A percentile compares a stretch with the other conserved stretches of the same genome.
These are phyloP conservation scores for Sporobolomyces phaffii DNA, from an alignment of 768 basidiomycete genomes.

Conservation along the genomic window DNA sequence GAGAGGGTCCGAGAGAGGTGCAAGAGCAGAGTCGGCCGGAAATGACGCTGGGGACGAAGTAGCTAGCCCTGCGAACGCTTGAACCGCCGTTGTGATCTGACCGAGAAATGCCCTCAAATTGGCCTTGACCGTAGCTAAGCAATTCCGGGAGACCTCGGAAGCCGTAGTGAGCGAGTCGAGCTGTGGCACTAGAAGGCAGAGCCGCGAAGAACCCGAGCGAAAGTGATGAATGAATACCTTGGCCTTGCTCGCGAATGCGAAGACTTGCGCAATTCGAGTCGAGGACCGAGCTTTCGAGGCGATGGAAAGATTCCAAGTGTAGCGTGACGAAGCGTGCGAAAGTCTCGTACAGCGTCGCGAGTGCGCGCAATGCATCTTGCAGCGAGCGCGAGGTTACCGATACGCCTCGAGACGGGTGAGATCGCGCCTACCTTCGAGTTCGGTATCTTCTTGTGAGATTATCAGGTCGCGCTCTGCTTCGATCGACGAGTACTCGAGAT, in stretches of 20 bases:
- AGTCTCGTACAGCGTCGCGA: background rate
- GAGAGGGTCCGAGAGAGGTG: background rate
- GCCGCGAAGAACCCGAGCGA: too few relatives aligned
- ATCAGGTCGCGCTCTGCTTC: background rate
- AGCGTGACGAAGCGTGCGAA: background rate
- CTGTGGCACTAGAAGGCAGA: background rate
- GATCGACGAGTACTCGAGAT: background rate
- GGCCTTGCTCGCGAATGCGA: background rate
- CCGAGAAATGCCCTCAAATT: slow-evolving; percentile 2
- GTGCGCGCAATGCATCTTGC: background rate
- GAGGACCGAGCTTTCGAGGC: background rate
- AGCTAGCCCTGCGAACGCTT: background rate
- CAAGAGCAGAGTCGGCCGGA: background rate
- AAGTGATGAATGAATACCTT: background rate
- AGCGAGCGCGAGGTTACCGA: background rate
- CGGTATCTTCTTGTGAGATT: background rate
- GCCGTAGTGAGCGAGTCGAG: background rate
- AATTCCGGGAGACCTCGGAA: background rate
- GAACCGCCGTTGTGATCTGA: background rate
- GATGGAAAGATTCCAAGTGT: background rate
- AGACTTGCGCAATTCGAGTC: background rate
- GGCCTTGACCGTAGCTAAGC: background rate
- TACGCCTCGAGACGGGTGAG: background rate
- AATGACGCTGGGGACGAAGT: background rate
- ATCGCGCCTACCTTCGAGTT: background rate